Evolutionary conservation across 2,329 filamentous ascomycete genomes (phyloP).

Genomic region (Xylaria sp.): DNA sequence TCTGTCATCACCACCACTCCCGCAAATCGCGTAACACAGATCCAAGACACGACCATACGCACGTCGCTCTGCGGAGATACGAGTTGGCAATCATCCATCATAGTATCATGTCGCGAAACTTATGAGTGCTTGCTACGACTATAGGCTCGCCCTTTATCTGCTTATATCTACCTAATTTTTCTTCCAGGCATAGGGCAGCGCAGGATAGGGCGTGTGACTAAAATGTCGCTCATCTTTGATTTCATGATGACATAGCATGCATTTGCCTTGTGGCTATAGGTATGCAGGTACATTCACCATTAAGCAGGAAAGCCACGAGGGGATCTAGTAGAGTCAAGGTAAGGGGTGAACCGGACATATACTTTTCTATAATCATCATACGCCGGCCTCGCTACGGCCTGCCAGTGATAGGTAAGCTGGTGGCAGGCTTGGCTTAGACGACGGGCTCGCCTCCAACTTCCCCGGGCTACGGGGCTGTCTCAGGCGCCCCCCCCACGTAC

Average conservation of each 20-base stretch:
- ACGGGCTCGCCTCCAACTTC: conserved; percentile 35
- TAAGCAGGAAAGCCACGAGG: not conserved
- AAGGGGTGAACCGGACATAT: not conserved
- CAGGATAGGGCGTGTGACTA: not conserved
- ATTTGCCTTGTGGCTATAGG: not conserved
- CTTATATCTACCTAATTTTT: not conserved
- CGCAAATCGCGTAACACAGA: conserved; percentile 27
- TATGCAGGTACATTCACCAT: not conserved
- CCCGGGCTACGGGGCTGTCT: conserved; percentile 16
- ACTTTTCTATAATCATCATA: not conserved
- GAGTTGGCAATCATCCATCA: conserved; percentile 20
- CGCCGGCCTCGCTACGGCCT: conserved; percentile 17
- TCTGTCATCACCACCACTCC: conserved; percentile 10
- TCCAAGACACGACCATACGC: conserved; percentile 36
- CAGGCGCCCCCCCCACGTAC: conserved; percentile 10
- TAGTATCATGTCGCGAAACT: conserved; percentile 20
- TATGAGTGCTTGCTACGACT: not conserved
- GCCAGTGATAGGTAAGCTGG: conserved; percentile 5
- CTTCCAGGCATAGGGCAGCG: conserved; percentile 12
- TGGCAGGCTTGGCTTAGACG: conserved; percentile 20
- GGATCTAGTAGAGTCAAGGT: not conserved
- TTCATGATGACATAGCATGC: conserved; percentile 10
- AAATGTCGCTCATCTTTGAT: not conserved
- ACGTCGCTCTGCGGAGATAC: conserved; percentile 29
- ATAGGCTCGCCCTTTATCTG: conserved; percentile 1